phyloP scores from a whole-genome alignment of 2,329 filamentous ascomycete species.

The Mycosphaerella sp. region DNA sequence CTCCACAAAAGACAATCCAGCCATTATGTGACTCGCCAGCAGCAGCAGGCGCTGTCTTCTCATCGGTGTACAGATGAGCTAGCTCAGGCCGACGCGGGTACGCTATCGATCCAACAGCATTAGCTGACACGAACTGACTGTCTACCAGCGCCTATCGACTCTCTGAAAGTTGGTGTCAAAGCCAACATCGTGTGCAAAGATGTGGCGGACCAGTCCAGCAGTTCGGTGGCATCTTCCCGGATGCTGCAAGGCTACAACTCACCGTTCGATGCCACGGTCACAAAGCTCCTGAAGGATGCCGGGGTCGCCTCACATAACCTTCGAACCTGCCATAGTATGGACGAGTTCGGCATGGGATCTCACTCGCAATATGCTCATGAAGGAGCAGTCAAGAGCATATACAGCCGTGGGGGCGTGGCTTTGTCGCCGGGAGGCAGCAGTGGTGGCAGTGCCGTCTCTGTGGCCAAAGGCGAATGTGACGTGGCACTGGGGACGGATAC shows the following conservation, averaged over 20 bases:
- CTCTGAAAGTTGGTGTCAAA: slow-evolving; percentile 37
- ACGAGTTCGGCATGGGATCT: slow-evolving; percentile 95
- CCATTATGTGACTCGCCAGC: slow-evolving; percentile 2
- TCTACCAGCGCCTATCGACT: slow-evolving; percentile 25
- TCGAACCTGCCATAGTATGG: slow-evolving; percentile 71
- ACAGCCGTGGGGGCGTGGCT: slow-evolving; percentile 30
- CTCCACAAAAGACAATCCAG: slow-evolving; percentile 10
- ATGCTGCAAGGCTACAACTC: slow-evolving; percentile 63
- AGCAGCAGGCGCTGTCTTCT: background rate
- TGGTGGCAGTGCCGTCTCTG: slow-evolving; percentile 83
- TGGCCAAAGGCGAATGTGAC: slow-evolving; percentile 58
- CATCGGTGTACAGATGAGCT: slow-evolving; percentile 1
- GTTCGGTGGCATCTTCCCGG: slow-evolving; percentile 75
- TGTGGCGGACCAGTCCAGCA: slow-evolving; percentile 18
- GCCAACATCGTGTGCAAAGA: slow-evolving; percentile 46
- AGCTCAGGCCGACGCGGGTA: no score
- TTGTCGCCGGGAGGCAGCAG: slow-evolving; percentile 82
- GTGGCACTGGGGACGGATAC: slow-evolving; percentile 87
- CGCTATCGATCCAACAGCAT: background rate
- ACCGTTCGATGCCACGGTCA: slow-evolving; percentile 77
- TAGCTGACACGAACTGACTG: background rate
- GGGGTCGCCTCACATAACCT: slow-evolving; percentile 58
- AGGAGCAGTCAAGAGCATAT: slow-evolving; percentile 55
- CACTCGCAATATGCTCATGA: slow-evolving; percentile 64
- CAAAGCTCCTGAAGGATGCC: slow-evolving; percentile 57